Evolutionary conservation across 768 basidiomycete genomes (phyloP).

Genomic region (Lentinula edodes): DNA sequence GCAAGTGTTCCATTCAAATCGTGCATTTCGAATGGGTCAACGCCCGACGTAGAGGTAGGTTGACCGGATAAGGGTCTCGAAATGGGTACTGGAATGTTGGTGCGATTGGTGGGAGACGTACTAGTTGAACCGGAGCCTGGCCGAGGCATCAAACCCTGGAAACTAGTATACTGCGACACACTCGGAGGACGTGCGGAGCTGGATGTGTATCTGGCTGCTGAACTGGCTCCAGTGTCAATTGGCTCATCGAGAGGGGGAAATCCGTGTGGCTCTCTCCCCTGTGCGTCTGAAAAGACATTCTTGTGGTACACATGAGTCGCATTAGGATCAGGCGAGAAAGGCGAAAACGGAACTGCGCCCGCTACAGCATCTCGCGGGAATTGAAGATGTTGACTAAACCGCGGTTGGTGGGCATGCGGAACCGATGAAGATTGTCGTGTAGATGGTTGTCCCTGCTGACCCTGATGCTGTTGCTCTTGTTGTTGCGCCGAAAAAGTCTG

Average conservation of each 20-base stretch:
- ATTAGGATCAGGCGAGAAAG: constrained; percentile 76
- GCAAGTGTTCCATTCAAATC: constrained; percentile 76
- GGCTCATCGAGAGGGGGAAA: background rate
- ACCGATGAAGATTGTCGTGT: background rate
- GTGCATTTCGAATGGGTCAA: constrained; percentile 49
- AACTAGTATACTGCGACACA: constrained; percentile 31
- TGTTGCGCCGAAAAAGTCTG: constrained; percentile 6
- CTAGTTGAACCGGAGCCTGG: constrained; percentile 1
- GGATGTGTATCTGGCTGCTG: constrained; percentile 31
- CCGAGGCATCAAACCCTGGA: background rate
- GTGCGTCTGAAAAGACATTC: background rate
- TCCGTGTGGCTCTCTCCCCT: background rate
- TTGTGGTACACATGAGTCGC: constrained; percentile 19
- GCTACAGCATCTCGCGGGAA: background rate
- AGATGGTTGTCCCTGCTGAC: background rate
- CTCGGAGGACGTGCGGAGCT: constrained; percentile 38
- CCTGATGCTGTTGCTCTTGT: background rate
- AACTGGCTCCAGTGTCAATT: background rate
- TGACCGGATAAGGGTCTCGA: constrained; percentile 53
- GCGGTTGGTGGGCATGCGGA: background rate
- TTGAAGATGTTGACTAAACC: background rate
- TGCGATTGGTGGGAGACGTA: constrained; percentile 1
- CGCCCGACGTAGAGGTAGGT: constrained; percentile 6
- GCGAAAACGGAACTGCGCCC: constrained; percentile 43
- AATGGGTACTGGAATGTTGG: constrained; percentile 28